Evolutionary conservation across 768 basidiomycete species (phyloP), one percentile per base, ranked within the genome.

Genomic region (Auricularia sp.): DNA sequence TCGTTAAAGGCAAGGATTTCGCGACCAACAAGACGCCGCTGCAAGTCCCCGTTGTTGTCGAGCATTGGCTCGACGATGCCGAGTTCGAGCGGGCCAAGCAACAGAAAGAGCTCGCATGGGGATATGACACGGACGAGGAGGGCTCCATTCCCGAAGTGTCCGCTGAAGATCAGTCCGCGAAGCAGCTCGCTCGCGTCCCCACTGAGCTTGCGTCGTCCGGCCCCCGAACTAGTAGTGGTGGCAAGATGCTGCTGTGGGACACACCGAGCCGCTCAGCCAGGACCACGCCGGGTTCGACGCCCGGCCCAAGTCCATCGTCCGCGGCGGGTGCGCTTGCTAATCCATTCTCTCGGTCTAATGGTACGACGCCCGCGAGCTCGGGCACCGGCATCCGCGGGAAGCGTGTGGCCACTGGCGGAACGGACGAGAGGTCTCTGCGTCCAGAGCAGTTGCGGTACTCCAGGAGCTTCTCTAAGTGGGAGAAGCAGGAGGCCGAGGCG

Each of bases 401-500:
- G 34, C 34, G n/a, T 33, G 54, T 70, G 61, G 68, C 67, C 35
- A 73, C 79, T 33, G 56, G 39, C n/a, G 51, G 34, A 24, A 72
- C 82, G 62, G 69, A 76, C n/a, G 84, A 86, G 66, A 29, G 29
- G 29, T 29, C 29, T 29, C 29, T 29, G 29, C 85, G 82, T 68
- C 86, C 88, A 5, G 85, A 21, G 18, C 21, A 85, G 64, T 70
- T 78, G 16, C 73, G 74, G 34, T 68, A 73, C 54, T 74, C 77
- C 2, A 79, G 78, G 68, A 79, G 80, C 21, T 86, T 85, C 68
- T 87, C 88, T 3, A 91, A 90, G 75, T 91, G 88, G 88, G 90
- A 92, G 73, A 92, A 90, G 67, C 90, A 92, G 73, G 90, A 93
- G 69, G 73, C 90, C 36, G 90, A 93, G 70, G 90, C 90, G 3